Percentiles rank a stretch among this genome's conserved stretches.
These are phyloP conservation scores for Solanum hybrid DNA, from an alignment of 305 asterid genomes.

Conservation along the genomic window DNA sequence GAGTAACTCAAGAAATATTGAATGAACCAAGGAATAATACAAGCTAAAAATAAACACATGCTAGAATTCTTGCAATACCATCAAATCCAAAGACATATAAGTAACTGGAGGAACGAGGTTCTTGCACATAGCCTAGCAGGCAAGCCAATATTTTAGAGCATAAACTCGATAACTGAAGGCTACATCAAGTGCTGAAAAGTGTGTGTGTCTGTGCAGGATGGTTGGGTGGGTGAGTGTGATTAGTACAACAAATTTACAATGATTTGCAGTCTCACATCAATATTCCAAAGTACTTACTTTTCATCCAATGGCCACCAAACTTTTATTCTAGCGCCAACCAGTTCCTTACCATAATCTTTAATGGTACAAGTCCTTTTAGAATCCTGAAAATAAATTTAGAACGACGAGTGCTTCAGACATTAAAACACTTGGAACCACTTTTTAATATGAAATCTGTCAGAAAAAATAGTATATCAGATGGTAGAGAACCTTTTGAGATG, in stretches of 20 bases:
- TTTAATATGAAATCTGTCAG: not conserved
- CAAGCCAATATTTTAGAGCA: not conserved
- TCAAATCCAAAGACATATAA: not conserved
- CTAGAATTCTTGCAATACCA: not conserved
- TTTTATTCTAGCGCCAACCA: conserved; percentile 36
- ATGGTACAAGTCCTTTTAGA: conserved; percentile 18
- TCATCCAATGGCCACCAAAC: conserved; percentile 69
- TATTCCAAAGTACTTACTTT: conserved; percentile 28
- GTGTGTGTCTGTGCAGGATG: not conserved
- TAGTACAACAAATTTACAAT: conserved; percentile 1
- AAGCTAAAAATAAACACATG: not conserved
- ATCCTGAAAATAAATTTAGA: conserved; percentile 26
- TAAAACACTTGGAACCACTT: not conserved
- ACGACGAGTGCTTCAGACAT: not conserved
- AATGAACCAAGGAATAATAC: not conserved
- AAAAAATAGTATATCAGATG: not conserved
- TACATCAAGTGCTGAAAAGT: not conserved
- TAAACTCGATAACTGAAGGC: not conserved
- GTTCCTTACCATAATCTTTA: conserved; percentile 21
- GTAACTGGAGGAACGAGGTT: not conserved
- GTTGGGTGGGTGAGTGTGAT: not conserved
- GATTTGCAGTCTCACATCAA: conserved; percentile 3
- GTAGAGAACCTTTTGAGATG: conserved; percentile 17
- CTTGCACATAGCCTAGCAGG: not conserved
- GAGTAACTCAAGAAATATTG: not conserved